Evolutionary conservation across 257 asterid species (phyloP).

Genomic region (Forsythia suspensa): DNA sequence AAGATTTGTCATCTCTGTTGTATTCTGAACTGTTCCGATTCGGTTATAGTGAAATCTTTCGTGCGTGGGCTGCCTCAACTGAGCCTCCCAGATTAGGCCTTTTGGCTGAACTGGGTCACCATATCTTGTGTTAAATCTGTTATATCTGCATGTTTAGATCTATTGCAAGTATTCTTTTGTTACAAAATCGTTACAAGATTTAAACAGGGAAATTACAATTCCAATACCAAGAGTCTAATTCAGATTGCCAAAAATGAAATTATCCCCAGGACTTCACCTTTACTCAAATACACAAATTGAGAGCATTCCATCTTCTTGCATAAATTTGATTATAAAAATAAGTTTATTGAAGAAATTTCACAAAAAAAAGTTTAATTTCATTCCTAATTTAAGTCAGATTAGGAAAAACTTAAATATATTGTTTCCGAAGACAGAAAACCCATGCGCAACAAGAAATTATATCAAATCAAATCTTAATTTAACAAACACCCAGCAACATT

Average conservation of each 20-base stretch:
- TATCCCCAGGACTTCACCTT: background rate
- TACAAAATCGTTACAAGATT: no score
- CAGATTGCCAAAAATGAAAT: background rate
- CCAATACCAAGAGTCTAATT: constrained; percentile 6
- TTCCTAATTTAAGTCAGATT: background rate
- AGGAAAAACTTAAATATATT: background rate
- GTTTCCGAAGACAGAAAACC: background rate
- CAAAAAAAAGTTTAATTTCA: background rate
- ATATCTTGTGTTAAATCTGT: no score
- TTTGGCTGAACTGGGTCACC: no score
- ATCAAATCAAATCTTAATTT: constrained; percentile 10
- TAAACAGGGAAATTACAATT: background rate
- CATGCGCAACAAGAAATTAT: background rate
- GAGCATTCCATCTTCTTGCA: constrained; percentile 14
- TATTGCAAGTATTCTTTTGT: no score
- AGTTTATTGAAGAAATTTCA: background rate
- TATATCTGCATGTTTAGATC: no score
- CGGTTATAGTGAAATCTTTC: no score
- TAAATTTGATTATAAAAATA: background rate
- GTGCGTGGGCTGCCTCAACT: no score
- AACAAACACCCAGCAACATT: constrained; percentile 18
- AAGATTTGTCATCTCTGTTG: no score
- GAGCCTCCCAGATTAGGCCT: no score
- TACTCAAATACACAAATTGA: constrained; percentile 9
- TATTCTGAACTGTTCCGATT: no score